Evolutionary conservation across 805 yeast genomes (phyloP), one percentile per base, ranked within the genome.

Genomic region (Clavispora carvajalis): DNA sequence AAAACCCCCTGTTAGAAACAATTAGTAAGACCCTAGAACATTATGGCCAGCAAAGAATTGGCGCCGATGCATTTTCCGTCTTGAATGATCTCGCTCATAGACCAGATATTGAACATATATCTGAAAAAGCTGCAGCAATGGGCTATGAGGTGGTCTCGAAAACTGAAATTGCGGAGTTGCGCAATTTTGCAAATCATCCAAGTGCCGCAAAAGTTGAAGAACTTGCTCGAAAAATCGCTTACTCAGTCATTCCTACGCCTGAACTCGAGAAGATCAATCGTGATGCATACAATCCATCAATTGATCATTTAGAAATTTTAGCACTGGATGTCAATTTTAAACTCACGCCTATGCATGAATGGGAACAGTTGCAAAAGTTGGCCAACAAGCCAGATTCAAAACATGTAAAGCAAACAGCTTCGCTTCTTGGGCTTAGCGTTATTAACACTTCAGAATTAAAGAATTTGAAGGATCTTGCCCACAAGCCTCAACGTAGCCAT

Each of bases 1-100:
- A 39, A 13, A 37, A 45, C 13, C 57, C 59, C 8, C 24, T 48
- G 6, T 22, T 36, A 9, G 51, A 43, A 4, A 11, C n/a, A 5
- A 28, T 28, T 15, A 34, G 34, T 3, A 18, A 31, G 11, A 13
- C 18, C 5, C 31, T 28, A 10, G 10, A 28, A 12, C 31, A 8
- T 13, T 19, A 28, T 28, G 31, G 31, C 19, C 31, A 28, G 7
- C 31, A 28, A 7, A 28, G 31, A 28, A 19, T 56, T 4, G 25
- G 46, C 8, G 36, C 36, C 23, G 40, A 18, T 9, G 51, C 45
- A 12, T 37, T 48, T 23, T 37, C 40, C 4, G 8, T 11, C 1
- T 22, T 41, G 15, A 24, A 13, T 7, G 16, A n/a, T 6, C 35
- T 33, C 6, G 34, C 37, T 17, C 24, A n/a, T 31, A 29, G 34